phyloP scores from a whole-genome alignment of 768 basidiomycete species.

The Podaxis sp. region DNA sequence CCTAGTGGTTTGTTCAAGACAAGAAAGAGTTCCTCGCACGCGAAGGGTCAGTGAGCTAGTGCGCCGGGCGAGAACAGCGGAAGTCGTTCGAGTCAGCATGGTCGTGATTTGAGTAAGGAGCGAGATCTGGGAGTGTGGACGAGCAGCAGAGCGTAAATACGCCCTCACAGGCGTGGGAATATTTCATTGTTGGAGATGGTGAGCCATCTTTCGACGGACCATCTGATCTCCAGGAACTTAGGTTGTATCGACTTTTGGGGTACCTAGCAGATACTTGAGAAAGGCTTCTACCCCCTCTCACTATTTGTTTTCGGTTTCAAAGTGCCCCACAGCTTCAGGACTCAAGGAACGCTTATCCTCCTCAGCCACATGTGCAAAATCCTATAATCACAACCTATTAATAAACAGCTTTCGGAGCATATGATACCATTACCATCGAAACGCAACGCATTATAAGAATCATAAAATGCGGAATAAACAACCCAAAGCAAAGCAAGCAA shows the following conservation, averaged over 20 bases:
- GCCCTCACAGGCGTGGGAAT: neutral
- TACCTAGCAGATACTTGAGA: too few relatives aligned
- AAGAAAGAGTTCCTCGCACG: neutral
- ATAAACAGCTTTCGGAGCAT: neutral
- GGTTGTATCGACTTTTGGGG: too few relatives aligned
- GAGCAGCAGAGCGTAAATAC: neutral
- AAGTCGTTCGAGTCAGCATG: constrained; percentile 9
- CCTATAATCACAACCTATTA: neutral
- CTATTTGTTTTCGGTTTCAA: too few relatives aligned
- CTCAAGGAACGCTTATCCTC: neutral
- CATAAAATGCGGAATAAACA: neutral
- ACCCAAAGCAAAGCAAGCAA: neutral
- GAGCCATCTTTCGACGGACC: too few relatives aligned
- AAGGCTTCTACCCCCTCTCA: too few relatives aligned
- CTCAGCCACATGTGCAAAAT: neutral
- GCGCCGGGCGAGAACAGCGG: constrained; percentile 1
- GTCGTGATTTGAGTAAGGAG: neutral
- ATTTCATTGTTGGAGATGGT: too few relatives aligned
- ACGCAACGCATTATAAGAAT: neutral
- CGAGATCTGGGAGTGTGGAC: neutral
- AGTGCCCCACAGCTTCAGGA: too few relatives aligned
- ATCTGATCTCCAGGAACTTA: too few relatives aligned
- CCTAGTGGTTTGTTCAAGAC: neutral
- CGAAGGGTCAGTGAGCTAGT: constrained; percentile 7
- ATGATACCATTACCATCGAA: constrained; percentile 2